phyloP scores from a whole-genome alignment of 225 moss, liverwort and hornwort genomes.

The Antitrichia curtipendula region DNA sequence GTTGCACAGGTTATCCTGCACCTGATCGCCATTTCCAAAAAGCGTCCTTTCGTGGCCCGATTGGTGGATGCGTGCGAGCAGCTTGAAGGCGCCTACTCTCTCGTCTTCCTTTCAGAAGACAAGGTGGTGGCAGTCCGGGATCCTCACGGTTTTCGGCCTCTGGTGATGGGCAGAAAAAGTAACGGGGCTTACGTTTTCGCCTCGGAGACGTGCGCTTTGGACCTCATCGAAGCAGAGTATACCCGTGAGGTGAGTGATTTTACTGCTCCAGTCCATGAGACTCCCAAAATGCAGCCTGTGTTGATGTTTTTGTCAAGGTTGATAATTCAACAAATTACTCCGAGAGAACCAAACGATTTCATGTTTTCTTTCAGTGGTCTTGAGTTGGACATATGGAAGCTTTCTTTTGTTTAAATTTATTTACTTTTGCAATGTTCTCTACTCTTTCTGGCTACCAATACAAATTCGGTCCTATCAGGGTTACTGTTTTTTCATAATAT shows the following conservation, averaged over 20 bases:
- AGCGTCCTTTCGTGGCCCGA: slow-evolving; percentile 76
- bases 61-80: slow-evolving; percentile 92
- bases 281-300: neutral
- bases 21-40: slow-evolving; percentile 64
- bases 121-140: slow-evolving; percentile 88
- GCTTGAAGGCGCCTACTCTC: slow-evolving; percentile 83
- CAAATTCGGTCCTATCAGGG: neutral
- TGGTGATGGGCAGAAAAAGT: slow-evolving; percentile 72
- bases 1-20: slow-evolving; percentile 13
- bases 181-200: slow-evolving; percentile 88
- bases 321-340: neutral
- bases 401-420: neutral
- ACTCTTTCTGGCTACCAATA: neutral
- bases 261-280: neutral
- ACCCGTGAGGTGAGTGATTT: slow-evolving; percentile 46
- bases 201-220: slow-evolving; percentile 83
- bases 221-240: slow-evolving; percentile 77
- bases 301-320: neutral
- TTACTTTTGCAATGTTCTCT: neutral
- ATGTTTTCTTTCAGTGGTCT: neutral
- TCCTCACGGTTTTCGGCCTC: slow-evolving; percentile 86
- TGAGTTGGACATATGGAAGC: neutral
- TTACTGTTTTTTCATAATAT: neutral
- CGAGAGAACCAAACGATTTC: neutral
- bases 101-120: slow-evolving; percentile 82